Percentiles rank a stretch among this genome's conserved stretches.
These are phyloP conservation scores for Gracilariopsis chorda DNA, from an alignment of 23 red algal species.

Conservation along the genomic window DNA sequence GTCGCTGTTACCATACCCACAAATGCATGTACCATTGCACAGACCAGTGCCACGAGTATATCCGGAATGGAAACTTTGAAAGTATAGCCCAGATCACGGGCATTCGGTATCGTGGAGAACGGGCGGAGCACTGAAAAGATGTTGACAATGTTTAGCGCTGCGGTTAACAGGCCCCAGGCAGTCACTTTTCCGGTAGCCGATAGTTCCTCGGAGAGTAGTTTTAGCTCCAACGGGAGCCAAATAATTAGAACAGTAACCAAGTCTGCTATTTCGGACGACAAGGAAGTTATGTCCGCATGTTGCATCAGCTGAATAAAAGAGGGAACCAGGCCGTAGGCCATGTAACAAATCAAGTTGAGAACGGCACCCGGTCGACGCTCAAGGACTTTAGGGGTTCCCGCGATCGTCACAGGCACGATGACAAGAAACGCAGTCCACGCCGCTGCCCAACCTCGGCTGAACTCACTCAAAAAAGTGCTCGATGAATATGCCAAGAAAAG, in stretches of 20 bases:
- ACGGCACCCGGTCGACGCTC: conserved; percentile 15
- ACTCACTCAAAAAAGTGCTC: conserved; percentile 39
- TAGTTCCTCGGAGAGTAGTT: conserved; percentile 13
- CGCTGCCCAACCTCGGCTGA: conserved; percentile 20
- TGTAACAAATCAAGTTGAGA: conserved; percentile 11
- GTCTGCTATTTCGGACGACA: background rate
- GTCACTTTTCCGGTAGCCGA: conserved; percentile 65
- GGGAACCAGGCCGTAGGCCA: conserved; percentile 43
- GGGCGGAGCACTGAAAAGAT: conserved; percentile 59
- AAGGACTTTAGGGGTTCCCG: conserved; percentile 9
- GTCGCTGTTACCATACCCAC: conserved; percentile 3
- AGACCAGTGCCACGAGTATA: background rate
- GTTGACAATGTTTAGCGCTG: conserved; percentile 42
- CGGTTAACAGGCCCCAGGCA: conserved; percentile 55
- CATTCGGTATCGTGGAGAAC: background rate
- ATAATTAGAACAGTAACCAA: conserved; percentile 20
- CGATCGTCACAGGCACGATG: conserved; percentile 24
- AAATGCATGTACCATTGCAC: background rate
- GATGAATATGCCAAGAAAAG: conserved; percentile 60
- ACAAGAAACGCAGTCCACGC: conserved; percentile 36
- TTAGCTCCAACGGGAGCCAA: conserved; percentile 54
- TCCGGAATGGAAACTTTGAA: conserved; percentile 11
- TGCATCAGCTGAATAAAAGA: conserved; percentile 32
- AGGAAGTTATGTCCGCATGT: background rate
- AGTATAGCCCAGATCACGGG: conserved; percentile 45